A percentile compares a stretch with the other conserved stretches of the same genome.
Evolutionary conservation across 805 yeast genomes (phyloP).

Genomic region (Babjeviella inositovora): DNA sequence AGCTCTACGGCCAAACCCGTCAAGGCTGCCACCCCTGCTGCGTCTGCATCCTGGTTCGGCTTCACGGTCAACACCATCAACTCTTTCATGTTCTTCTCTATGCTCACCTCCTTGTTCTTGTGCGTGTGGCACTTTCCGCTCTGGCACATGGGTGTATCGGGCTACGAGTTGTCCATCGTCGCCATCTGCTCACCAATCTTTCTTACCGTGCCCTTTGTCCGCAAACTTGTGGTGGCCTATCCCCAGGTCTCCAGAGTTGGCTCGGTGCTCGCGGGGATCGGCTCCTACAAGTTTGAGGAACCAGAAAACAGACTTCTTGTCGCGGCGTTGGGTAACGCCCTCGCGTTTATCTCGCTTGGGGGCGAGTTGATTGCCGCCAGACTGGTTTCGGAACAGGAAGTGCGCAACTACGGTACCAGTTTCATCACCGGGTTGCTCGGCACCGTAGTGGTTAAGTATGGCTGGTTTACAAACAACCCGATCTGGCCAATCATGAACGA

Average conservation of each 20-base stretch:
- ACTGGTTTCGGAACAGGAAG: too few species aligned
- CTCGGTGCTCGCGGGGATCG: slow-evolving; percentile 53
- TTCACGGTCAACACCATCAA: slow-evolving; percentile 35
- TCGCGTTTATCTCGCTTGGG: slow-evolving; percentile 44
- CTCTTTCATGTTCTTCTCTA: slow-evolving; percentile 76
- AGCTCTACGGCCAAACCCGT: slow-evolving; percentile 7
- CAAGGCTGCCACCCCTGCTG: slow-evolving; percentile 7
- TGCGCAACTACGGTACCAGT: slow-evolving; percentile 37
- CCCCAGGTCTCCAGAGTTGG: slow-evolving; percentile 41
- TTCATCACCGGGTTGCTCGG: slow-evolving; percentile 57
- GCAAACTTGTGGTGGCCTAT: slow-evolving; percentile 15
- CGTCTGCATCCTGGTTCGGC: too few species aligned
- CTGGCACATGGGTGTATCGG: slow-evolving; percentile 97
- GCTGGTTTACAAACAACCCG: slow-evolving; percentile 78
- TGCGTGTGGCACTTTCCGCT: slow-evolving; percentile 95
- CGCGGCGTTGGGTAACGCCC: slow-evolving; percentile 49
- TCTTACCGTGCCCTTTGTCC: slow-evolving; percentile 25
- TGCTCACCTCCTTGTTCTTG: slow-evolving; percentile 62
- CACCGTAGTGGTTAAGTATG: slow-evolving; percentile 62
- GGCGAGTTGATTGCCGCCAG: too few species aligned
- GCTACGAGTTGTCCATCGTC: slow-evolving; percentile 66
- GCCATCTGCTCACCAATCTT: slow-evolving; percentile 44
- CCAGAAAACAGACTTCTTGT: slow-evolving; percentile 60
- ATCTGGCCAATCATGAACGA: slow-evolving; percentile 90
- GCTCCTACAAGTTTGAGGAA: slow-evolving; percentile 48